These are phyloP conservation scores for Nicotiana obtusifolia DNA, from an alignment of 257 asterid species.

Conservation along the genomic window DNA sequence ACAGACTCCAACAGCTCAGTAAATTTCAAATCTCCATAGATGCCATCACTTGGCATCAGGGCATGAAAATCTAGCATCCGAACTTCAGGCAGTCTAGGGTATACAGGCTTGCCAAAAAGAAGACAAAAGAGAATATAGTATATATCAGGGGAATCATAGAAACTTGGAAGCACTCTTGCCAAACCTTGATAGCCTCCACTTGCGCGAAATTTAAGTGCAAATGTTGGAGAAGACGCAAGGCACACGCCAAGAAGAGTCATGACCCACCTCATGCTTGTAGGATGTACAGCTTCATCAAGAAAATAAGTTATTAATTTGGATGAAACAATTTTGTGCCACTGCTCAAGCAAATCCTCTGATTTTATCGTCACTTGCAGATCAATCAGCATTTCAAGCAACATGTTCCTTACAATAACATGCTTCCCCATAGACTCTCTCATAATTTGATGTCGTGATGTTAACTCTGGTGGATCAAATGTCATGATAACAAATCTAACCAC, in stretches of 20 bases:
- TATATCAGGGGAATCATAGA: conserved; percentile 96
- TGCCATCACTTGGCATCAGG: conserved; percentile 86
- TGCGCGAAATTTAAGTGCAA: conserved; percentile 85
- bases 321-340: conserved; percentile 97
- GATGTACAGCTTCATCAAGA: conserved; percentile 98
- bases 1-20: conserved; percentile 83
- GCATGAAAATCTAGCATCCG: conserved; percentile 98
- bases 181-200: conserved; percentile 99
- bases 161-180: conserved; percentile 89
- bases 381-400: conserved; percentile 97
- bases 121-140: conserved; percentile 92
- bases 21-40: conserved; percentile 70
- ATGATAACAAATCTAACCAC: conserved; percentile 93
- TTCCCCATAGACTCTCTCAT: conserved; percentile 90
- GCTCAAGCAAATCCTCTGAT: conserved; percentile 96
- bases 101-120: conserved; percentile 92
- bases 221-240: conserved; percentile 91
- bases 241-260: conserved; percentile 99
- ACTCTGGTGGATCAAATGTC: conserved; percentile 95
- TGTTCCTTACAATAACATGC: conserved; percentile 95
- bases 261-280: conserved; percentile 99
- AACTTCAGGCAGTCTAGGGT: conserved; percentile 98
- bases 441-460: conserved; percentile 55
- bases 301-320: conserved; percentile 82
- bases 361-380: conserved; percentile 95